Base-by-base conservation (phyloP, 345 rosid genomes). In the Corymbia maculata region DNA sequence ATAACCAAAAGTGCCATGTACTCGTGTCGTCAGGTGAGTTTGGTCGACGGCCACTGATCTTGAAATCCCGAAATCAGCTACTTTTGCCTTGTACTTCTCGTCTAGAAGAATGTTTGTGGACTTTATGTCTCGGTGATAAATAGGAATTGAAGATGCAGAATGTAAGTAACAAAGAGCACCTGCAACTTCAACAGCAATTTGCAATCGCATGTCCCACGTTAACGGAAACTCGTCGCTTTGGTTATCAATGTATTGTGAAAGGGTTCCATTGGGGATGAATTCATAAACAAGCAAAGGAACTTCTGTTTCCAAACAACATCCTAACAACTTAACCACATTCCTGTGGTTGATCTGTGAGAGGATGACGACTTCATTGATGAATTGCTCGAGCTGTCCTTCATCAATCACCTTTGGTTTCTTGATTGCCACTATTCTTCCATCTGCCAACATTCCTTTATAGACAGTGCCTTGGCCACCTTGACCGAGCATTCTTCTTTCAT, bases 311-410 rank as follows among this genome's bases (percentile, higher is more conserved):
- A 42, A 87, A 24, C 89, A 88, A 36, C 21, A 86, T 12, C 91
- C 91, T 13, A 86, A 86, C 42, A 90, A 9, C 21, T 44, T 86
- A 7, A 90, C 90, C 15, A 90, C 9, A 51, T 90, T 90, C 30
- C 85, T 2, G 6, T 90, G 80, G 16, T 87, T 86, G 53, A 88
- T 44, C 15, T 88, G 88, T 0, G 86, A 70, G 47, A 86, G 88
- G 30, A 89, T 89, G 32, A 75, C 17, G 14, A 89, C 59, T 51
- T 90, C 91, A 84, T 90, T 90, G 61, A 88, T 88, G 85, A 90
- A 86, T 50, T 88, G 88, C 80, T 90, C 88, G 13, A 86, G 82
- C 24, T 45, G 32, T 14, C 64, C 86, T 26, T 75, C 87, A 51
- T 88, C 85, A 28, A 70, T 50, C 28, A 24, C 86, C 21, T 28